phyloP scores from a whole-genome alignment of 768 basidiomycete genomes.

The Rhodotorula toruloides region DNA sequence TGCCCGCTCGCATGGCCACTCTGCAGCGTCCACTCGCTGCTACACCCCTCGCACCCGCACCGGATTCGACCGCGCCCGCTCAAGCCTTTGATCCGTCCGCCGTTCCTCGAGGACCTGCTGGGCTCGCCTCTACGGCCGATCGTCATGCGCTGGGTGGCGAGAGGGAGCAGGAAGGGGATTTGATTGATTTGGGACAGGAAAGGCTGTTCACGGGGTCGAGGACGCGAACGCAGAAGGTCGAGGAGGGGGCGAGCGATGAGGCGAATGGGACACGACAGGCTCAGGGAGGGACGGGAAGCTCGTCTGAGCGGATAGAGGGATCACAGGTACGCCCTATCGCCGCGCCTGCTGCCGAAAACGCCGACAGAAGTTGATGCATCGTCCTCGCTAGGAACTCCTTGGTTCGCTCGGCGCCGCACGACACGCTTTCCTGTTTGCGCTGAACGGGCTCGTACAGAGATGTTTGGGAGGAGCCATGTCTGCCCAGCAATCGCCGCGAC shows the following conservation, averaged over 20 bases:
- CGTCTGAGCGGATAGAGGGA: too few relatives aligned
- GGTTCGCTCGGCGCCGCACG: constrained; percentile 19
- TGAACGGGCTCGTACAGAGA: constrained; percentile 18
- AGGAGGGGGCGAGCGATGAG: too few relatives aligned
- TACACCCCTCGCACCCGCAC: too few relatives aligned
- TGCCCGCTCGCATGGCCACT: too few relatives aligned
- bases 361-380: not conserved
- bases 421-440: constrained; percentile 32
- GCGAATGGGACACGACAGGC: too few relatives aligned
- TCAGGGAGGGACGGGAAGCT: too few relatives aligned
- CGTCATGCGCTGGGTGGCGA: not conserved
- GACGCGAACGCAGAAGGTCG: not conserved
- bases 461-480: not conserved
- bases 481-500: not conserved
- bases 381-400: constrained; percentile 11
- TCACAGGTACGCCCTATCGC: not conserved
- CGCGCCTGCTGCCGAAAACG: too few relatives aligned
- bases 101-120: constrained; percentile 5
- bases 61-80: not conserved
- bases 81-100: constrained; percentile 4
- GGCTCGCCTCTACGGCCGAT: not conserved
- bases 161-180: not conserved
- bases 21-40: not conserved
- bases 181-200: constrained; percentile 29
- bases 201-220: constrained; percentile 25